Evolutionary conservation across 148 eudicot species (phyloP).

Genomic region (Silene uniflora): DNA sequence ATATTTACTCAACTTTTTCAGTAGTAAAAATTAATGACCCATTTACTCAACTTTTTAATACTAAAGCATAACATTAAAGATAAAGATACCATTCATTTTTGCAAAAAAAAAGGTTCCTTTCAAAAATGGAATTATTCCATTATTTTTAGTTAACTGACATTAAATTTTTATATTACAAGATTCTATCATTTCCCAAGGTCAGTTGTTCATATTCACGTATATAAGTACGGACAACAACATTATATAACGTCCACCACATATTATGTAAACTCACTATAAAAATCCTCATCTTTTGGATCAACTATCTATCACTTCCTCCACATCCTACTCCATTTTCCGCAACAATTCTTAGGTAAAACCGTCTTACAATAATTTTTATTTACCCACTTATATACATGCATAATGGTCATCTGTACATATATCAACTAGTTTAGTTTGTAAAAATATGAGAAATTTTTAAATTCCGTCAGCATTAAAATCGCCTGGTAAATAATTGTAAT

Average conservation of each 20-base stretch:
- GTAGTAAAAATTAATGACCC: too few species aligned
- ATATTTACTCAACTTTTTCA: too few species aligned
- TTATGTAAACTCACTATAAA: not conserved
- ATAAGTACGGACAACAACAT: not conserved
- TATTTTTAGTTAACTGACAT: too few species aligned
- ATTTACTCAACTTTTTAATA: too few species aligned
- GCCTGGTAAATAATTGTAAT: not conserved
- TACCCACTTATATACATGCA: not conserved
- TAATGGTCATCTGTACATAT: not conserved
- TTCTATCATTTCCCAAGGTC: too few species aligned
- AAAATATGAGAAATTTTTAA: too few species aligned
- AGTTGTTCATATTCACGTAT: too few species aligned
- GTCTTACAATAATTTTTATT: not conserved
- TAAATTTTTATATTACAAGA: too few species aligned
- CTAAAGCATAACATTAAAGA: too few species aligned
- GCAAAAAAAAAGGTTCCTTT: not conserved
- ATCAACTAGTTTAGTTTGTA: too few species aligned
- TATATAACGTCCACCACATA: constrained; percentile 12
- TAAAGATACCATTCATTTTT: too few species aligned
- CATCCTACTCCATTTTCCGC: not conserved
- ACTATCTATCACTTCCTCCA: not conserved
- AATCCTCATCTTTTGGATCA: constrained; percentile 11
- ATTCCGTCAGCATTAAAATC: too few species aligned
- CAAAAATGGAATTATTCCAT: not conserved
- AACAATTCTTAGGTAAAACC: not conserved